A percentile compares a stretch with the other conserved stretches of the same genome.
Evolutionary conservation across 768 basidiomycete genomes (phyloP).

Genomic region (Grammothele lineata): DNA sequence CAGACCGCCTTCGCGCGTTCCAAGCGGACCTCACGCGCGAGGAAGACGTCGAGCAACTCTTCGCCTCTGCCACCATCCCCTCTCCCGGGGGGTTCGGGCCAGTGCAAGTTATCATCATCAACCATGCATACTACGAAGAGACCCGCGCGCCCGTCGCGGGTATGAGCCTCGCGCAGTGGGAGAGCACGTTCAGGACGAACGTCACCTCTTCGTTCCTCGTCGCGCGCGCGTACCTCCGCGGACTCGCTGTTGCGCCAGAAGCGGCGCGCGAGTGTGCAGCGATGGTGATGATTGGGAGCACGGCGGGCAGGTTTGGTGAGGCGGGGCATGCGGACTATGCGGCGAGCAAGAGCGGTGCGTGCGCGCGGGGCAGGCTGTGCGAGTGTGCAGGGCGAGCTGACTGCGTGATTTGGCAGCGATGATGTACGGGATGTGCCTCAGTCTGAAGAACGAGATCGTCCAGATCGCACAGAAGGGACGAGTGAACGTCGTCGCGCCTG

Average conservation of each 20-base stretch:
- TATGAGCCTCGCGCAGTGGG: slow-evolving; percentile 64
- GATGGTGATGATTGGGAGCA: slow-evolving; percentile 66
- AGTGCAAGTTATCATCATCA: slow-evolving; percentile 56
- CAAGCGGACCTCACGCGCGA: slow-evolving; percentile 61
- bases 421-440: slow-evolving; percentile 67
- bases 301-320: slow-evolving; percentile 71
- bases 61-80: slow-evolving; percentile 30
- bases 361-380: neutral
- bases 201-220: slow-evolving; percentile 67
- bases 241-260: slow-evolving; percentile 33
- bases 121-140: slow-evolving; percentile 52
- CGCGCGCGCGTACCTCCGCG: slow-evolving; percentile 51
- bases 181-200: slow-evolving; percentile 54
- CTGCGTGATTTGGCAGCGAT: slow-evolving; percentile 39
- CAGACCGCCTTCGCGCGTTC: slow-evolving; percentile 27
- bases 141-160: slow-evolving; percentile 46
- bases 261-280: slow-evolving; percentile 48
- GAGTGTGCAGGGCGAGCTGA: neutral
- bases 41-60: slow-evolving; percentile 46
- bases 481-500: slow-evolving; percentile 70
- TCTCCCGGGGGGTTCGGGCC: slow-evolving; percentile 41
- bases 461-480: slow-evolving; percentile 65
- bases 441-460: slow-evolving; percentile 80
- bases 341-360: slow-evolving; percentile 61
- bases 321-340: slow-evolving; percentile 65